A percentile compares a stretch with the other conserved stretches of the same genome.
Evolutionary conservation across 2,329 filamentous ascomycete species (phyloP).

Genomic region (Curvularia sp.): DNA sequence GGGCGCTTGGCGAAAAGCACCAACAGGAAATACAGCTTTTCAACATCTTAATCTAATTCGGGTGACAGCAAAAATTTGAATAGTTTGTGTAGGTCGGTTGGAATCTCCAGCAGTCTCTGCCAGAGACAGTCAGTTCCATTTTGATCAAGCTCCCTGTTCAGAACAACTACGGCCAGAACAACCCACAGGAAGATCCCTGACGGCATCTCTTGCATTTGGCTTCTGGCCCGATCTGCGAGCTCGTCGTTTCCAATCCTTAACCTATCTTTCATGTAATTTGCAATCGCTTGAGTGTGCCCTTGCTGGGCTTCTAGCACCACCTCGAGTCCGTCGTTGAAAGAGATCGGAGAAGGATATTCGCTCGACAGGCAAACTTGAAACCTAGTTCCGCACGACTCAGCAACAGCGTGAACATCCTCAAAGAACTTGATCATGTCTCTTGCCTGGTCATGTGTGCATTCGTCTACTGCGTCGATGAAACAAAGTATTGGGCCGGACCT

Average conservation of each 20-base stretch:
- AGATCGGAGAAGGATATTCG: constrained; percentile 58
- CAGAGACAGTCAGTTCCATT: constrained; percentile 33
- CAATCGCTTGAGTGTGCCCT: constrained; percentile 50
- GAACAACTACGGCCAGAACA: constrained; percentile 43
- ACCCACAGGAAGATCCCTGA: constrained; percentile 56
- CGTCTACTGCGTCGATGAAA: constrained; percentile 58
- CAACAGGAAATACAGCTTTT: constrained; percentile 26
- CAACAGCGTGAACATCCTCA: constrained; percentile 46
- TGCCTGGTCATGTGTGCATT: constrained; percentile 55
- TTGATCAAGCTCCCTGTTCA: constrained; percentile 51
- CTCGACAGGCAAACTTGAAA: constrained; percentile 37
- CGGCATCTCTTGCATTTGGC: constrained; percentile 47
- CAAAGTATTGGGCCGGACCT: constrained; percentile 21
- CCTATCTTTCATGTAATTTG: constrained; percentile 27
- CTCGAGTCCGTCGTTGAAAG: constrained; percentile 32
- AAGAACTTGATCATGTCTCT: constrained; percentile 56
- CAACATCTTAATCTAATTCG: constrained; percentile 36
- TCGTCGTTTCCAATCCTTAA: constrained; percentile 31
- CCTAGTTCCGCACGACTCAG: constrained; percentile 3
- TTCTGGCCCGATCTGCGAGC: constrained; percentile 28
- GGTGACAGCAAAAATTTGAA: constrained; percentile 36
- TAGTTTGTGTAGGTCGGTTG: not conserved
- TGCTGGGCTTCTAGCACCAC: constrained; percentile 48
- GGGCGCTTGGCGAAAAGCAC: constrained; percentile 26
- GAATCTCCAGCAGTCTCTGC: not conserved